Evolutionary conservation across 2,329 filamentous ascomycete genomes (phyloP).

Genomic region (Kalaharituber pfeilii): DNA sequence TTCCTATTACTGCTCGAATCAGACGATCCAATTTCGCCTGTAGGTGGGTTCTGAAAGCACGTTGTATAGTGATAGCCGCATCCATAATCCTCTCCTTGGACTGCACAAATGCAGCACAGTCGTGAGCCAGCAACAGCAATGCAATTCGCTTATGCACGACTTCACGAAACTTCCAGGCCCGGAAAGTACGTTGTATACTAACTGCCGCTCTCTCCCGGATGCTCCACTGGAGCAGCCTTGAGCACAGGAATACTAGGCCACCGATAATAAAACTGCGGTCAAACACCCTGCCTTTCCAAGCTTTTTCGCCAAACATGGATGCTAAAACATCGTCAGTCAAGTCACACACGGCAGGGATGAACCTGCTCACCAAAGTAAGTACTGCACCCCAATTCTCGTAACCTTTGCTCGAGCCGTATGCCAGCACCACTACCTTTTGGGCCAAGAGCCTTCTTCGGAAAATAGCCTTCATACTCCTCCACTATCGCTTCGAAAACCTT

Average conservation of each 20-base stretch:
- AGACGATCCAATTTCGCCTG: conserved; percentile 26
- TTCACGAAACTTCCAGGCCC: conserved; percentile 25
- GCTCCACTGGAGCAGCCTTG: conserved; percentile 37
- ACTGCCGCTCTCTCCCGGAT: conserved; percentile 30
- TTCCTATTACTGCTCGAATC: conserved; percentile 17
- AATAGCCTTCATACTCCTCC: conserved; percentile 37
- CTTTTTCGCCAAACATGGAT: conserved; percentile 27
- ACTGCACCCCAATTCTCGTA: conserved; percentile 29
- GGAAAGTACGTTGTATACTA: conserved; percentile 37
- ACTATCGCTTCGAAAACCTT: conserved; percentile 39
- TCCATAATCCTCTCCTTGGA: conserved; percentile 30
- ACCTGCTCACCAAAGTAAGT: conserved; percentile 28
- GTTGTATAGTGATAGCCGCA: conserved; percentile 28
- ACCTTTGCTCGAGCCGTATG: conserved; percentile 24
- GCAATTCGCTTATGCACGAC: conserved; percentile 25
- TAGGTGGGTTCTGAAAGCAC: conserved; percentile 29
- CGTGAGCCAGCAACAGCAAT: conserved; percentile 30
- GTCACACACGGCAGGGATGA: not conserved
- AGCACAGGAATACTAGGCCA: conserved; percentile 42
- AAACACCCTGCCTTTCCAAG: conserved; percentile 33
- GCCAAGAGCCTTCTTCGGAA: conserved; percentile 19
- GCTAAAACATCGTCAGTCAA: conserved; percentile 4
- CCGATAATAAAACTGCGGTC: conserved; percentile 39
- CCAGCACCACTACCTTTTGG: conserved; percentile 7
- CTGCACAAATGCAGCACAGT: conserved; percentile 34